Evolutionary conservation across 2,329 filamentous ascomycete genomes (phyloP).

Genomic region (Fusarium pininemorale): DNA sequence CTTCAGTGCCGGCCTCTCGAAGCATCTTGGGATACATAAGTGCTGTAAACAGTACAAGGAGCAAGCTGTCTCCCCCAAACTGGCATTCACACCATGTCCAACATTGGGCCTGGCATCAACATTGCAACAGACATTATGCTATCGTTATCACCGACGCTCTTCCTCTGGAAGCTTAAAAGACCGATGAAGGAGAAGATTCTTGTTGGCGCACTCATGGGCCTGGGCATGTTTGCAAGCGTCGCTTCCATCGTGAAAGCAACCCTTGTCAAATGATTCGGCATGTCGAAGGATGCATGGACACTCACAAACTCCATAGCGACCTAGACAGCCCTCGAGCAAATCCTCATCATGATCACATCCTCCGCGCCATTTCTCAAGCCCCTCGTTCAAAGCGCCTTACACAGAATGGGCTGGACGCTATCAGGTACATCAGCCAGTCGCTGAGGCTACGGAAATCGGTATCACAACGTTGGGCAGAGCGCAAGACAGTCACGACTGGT

Average conservation of each 20-base stretch:
- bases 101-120: background rate
- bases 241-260: conserved; percentile 11
- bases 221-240: conserved; percentile 9
- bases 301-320: conserved; percentile 19
- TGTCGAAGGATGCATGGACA: conserved; percentile 10
- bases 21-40: background rate
- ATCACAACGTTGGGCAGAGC: background rate
- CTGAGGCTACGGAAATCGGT: background rate
- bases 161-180: conserved; percentile 7
- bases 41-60: background rate
- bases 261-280: conserved; percentile 13
- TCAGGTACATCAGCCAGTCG: background rate
- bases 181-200: conserved; percentile 9
- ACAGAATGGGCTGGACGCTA: conserved; percentile 17
- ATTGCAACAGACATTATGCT: conserved; percentile 2
- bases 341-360: conserved; percentile 25
- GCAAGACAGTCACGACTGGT: background rate
- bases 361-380: conserved; percentile 12
- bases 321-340: conserved; percentile 18
- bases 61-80: conserved; percentile 6
- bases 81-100: conserved; percentile 12
- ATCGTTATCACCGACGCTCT: conserved; percentile 2
- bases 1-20: conserved; percentile 5
- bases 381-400: background rate
- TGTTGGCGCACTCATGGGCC: conserved; percentile 7